Evolutionary conservation across 768 basidiomycete genomes (phyloP).

Genomic region (Kwoniella sp.): DNA sequence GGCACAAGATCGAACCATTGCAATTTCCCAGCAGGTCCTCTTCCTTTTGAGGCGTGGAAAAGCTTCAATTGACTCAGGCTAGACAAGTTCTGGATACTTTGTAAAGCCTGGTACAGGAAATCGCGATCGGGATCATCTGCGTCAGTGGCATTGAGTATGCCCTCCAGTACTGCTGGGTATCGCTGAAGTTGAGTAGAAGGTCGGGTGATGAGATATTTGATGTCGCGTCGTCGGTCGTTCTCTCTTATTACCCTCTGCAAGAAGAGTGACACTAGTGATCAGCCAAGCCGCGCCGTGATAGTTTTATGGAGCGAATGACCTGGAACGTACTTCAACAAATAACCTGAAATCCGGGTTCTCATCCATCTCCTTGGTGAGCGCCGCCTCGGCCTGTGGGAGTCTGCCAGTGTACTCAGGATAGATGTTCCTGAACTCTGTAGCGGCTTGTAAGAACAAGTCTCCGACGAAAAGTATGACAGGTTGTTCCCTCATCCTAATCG

Average conservation of each 20-base stretch:
- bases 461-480: constrained; percentile 83
- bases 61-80: constrained; percentile 78
- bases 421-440: constrained; percentile 79
- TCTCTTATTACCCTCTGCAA: constrained; percentile 61
- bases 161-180: constrained; percentile 81
- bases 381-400: constrained; percentile 79
- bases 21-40: constrained; percentile 75
- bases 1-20: constrained; percentile 89
- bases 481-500: constrained; percentile 84
- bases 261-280: neutral
- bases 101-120: constrained; percentile 78
- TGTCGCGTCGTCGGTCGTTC: constrained; percentile 67
- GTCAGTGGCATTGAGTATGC: constrained; percentile 79
- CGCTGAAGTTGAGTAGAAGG: constrained; percentile 80
- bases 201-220: constrained; percentile 76
- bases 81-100: constrained; percentile 79
- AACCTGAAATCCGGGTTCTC: constrained; percentile 75
- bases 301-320: too few species aligned
- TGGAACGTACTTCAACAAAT: constrained; percentile 70
- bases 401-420: constrained; percentile 75
- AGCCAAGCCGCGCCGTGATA: too few species aligned
- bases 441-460: constrained; percentile 82
- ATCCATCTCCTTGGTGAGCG: constrained; percentile 82
- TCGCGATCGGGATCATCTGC: constrained; percentile 79
- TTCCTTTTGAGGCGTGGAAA: constrained; percentile 87